These are phyloP conservation scores for Cyanidiococcus yangmingshanensis DNA, from an alignment of 23 red algal species.

Conservation along the genomic window DNA sequence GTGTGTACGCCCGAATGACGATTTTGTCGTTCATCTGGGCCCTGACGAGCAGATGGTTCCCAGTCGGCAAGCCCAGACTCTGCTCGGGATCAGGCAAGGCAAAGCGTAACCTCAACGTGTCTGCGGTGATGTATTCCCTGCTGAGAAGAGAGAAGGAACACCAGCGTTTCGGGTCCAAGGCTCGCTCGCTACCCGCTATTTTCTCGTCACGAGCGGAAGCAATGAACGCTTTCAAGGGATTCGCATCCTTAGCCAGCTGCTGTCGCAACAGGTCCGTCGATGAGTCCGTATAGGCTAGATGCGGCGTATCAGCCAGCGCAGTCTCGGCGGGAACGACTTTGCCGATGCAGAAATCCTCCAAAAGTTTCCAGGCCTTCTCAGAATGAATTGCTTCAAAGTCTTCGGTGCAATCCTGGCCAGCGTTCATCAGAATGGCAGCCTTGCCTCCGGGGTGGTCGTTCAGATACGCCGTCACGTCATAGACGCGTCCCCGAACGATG, in stretches of 20 bases:
- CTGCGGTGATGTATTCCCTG: slow-evolving; percentile 44
- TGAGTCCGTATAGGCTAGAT: slow-evolving; percentile 46
- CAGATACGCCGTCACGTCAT: slow-evolving; percentile 80
- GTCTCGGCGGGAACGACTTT: slow-evolving; percentile 34
- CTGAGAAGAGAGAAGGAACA: slow-evolving; percentile 48
- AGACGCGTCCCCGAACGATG: slow-evolving; percentile 76
- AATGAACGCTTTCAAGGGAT: background rate
- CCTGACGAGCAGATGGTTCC: slow-evolving; percentile 77
- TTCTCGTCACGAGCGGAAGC: slow-evolving; percentile 1
- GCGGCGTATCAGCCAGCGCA: background rate
- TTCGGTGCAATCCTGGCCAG: slow-evolving; percentile 67
- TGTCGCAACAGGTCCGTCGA: slow-evolving; percentile 57
- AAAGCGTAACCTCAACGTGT: slow-evolving; percentile 76
- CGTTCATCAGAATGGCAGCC: slow-evolving; percentile 78
- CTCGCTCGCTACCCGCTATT: slow-evolving; percentile 9
- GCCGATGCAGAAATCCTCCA: slow-evolving; percentile 78
- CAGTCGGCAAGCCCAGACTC: slow-evolving; percentile 55
- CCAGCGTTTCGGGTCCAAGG: slow-evolving; percentile 69
- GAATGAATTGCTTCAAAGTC: slow-evolving; percentile 93
- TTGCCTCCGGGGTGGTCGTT: slow-evolving; percentile 89
- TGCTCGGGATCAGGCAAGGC: slow-evolving; percentile 47
- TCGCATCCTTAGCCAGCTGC: slow-evolving; percentile 29
- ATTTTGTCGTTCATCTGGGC: slow-evolving; percentile 55
- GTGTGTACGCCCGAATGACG: slow-evolving; percentile 93
- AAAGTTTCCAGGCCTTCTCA: slow-evolving; percentile 47